Conservation (phyloP, 805 yeast genomes). For the Zygosaccharomyces lentus region DNA sequence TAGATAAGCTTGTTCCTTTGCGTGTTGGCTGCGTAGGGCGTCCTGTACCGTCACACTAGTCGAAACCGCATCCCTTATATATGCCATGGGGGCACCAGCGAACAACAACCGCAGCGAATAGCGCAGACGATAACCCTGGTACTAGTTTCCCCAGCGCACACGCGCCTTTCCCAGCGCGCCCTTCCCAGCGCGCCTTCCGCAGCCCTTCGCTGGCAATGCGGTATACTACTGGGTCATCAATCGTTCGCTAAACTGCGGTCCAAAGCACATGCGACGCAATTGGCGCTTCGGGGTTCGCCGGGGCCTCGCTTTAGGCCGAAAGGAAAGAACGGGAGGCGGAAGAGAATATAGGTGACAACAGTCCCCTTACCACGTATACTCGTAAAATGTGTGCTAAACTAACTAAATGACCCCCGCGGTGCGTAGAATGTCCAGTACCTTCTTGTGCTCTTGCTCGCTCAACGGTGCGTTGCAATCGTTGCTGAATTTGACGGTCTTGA, state of each 20-base stretch:
- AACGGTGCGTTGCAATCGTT: not conserved
- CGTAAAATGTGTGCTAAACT: not conserved
- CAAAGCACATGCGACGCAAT: not conserved
- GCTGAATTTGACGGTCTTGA: slow-evolving; percentile 66
- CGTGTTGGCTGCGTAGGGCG: not conserved
- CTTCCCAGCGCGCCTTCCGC: too few species aligned
- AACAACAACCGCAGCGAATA: too few species aligned
- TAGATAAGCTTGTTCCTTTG: not conserved
- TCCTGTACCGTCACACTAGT: too few species aligned
- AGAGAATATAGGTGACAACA: too few species aligned
- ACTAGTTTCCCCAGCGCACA: not conserved
- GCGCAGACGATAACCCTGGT: too few species aligned
- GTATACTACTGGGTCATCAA: not conserved
- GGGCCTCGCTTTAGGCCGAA: slow-evolving; percentile 9
- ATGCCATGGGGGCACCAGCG: too few species aligned
- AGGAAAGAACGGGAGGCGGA: not conserved
- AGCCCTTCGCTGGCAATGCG: not conserved
- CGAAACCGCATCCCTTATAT: too few species aligned
- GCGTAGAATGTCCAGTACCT: slow-evolving; percentile 6
- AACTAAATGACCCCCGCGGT: slow-evolving; percentile 7
- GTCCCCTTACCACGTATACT: not conserved
- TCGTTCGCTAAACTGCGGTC: not conserved
- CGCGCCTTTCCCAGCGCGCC: not conserved
- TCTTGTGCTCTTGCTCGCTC: not conserved
- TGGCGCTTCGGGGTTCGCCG: not conserved